Evolutionary conservation across 2,329 filamentous ascomycete genomes (phyloP), one percentile per base, ranked within the genome.

Genomic region (Aspergillus luchuensis): DNA sequence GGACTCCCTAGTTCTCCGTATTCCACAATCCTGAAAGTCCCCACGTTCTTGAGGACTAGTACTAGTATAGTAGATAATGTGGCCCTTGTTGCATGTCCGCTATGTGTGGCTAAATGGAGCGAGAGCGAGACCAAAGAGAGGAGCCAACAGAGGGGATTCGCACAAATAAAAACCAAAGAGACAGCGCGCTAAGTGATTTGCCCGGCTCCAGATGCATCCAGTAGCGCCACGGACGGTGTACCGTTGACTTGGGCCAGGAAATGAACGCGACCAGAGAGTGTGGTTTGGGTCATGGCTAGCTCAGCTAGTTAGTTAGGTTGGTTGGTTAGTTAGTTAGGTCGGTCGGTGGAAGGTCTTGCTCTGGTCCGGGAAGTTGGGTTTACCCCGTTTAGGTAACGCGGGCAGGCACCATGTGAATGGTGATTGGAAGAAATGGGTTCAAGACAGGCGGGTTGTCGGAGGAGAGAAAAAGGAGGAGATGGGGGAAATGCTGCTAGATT

Each of bases 171-270:
- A 36, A 13, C 5, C 33, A 2, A 47, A 50, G 33, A 50, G 43
- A 25, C 39, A 56, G 57, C 33, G 41, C 41, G 52, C 55, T 57
- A 33, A 10, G 43, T 57, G 41, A 59, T 59, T 57, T 59, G 57
- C 38, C 28, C 53, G 60, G 57, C 48, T 48, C 39, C 25, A 49
- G 25, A 55, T 56, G 38, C 54, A 52, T 49, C 39, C 48, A 48
- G 50, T 51, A 55, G 47, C 59, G 56, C 63, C 61, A 63, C 55
- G 58, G 55, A 58, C 52, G 55, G 57, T 63, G 60, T 64, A 64
- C 66, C 61, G 45, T 58, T 55, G 39, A 56, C 57, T 50, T 64
- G 64, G 61, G 63, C 56, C 62, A 59, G 54, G 52, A 48, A 28
- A 30, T 38, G 48, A 63, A 41, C 28, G 43, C 49, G 28, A 47